phyloP scores from a whole-genome alignment of 2,329 filamentous ascomycete species.

The Alternaria atra region DNA sequence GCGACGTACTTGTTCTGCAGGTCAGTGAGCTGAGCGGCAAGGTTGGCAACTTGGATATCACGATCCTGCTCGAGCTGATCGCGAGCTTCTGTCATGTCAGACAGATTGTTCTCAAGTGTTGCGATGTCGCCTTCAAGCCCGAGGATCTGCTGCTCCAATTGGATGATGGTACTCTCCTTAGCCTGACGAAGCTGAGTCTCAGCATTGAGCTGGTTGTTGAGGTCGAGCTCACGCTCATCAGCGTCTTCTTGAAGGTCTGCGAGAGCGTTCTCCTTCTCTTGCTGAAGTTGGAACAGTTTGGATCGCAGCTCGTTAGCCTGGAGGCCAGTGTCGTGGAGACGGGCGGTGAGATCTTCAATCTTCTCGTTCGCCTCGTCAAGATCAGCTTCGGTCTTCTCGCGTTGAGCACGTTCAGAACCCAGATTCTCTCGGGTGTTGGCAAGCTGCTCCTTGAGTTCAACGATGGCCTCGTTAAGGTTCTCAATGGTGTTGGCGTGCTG shows the following conservation, averaged over 20 bases:
- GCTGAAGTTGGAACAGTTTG: constrained; percentile 58
- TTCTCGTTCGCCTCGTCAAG: constrained; percentile 55
- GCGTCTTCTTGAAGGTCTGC: constrained; percentile 49
- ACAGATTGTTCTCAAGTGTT: constrained; percentile 32
- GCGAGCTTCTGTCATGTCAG: constrained; percentile 40
- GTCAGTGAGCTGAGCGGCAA: constrained; percentile 48
- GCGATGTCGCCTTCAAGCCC: constrained; percentile 47
- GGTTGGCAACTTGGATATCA: constrained; percentile 45
- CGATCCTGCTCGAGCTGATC: constrained; percentile 44
- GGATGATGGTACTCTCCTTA: constrained; percentile 49
- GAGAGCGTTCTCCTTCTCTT: constrained; percentile 52
- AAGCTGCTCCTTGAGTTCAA: constrained; percentile 52
- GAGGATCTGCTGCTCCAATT: constrained; percentile 45
- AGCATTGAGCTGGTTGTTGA: constrained; percentile 49
- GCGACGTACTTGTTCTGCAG: constrained; percentile 42
- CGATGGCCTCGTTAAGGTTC: constrained; percentile 44
- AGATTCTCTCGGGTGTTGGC: constrained; percentile 49
- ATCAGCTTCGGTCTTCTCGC: constrained; percentile 54
- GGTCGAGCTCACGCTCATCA: constrained; percentile 52
- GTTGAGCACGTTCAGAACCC: constrained; percentile 54
- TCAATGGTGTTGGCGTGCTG: constrained; percentile 49
- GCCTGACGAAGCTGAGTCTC: constrained; percentile 52
- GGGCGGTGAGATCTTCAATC: constrained; percentile 53
- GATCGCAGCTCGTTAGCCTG: constrained; percentile 60
- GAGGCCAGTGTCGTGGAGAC: constrained; percentile 53